Evolutionary conservation across 208 protist genomes (phyloP), one percentile per base, ranked within the genome.

Genomic region (Phytomonas sp.): DNA sequence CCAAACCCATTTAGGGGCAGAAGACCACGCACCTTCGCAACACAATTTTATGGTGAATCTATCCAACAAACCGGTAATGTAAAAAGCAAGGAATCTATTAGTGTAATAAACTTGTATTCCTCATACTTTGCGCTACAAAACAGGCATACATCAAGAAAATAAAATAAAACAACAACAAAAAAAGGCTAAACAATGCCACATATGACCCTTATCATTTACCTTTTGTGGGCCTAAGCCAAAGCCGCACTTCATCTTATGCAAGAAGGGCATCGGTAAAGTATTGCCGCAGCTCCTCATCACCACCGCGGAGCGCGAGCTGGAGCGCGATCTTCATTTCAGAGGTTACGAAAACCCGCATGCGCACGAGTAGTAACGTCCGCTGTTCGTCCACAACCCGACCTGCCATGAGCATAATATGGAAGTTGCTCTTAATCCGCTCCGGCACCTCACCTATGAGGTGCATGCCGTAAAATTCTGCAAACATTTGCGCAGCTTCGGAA

Each of bases 391-490:
- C 83, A 63, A 95, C 65, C 29, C 69, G 80, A 31, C 92, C 92
- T 3, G 87, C 79, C 88, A 97, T 91, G 70, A 65, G 75, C 23
- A 97, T 72, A 63, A 83, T 86, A 78, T 94, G 92, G 32, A 87
- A 92, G 3, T 79, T 74, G 12, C 79, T 86, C 5, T 80, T 82
- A 14, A 94, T 77, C 71, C 87, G 84, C 66, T 91, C 87, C 40
- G 87, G 83, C 56, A 89, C 78, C 37, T 85, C 86, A 30, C 80
- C 86, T 29, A 85, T 80, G 34, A 93, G 77, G 72, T 88, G 71
- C 87, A 94, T 93, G 69, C 88, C 87, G 60, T 93, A 97, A 75
- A 97, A 95, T 10, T 81, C 71, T 10, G 86, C 84, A 19, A 97
- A 72, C 75, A 92, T 86, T 33, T 89, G 77, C 60, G 83, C 87